Evolutionary conservation across 2,329 filamentous ascomycete genomes (phyloP), one percentile per base, ranked within the genome.

Genomic region (Ceratocystis papillata): DNA sequence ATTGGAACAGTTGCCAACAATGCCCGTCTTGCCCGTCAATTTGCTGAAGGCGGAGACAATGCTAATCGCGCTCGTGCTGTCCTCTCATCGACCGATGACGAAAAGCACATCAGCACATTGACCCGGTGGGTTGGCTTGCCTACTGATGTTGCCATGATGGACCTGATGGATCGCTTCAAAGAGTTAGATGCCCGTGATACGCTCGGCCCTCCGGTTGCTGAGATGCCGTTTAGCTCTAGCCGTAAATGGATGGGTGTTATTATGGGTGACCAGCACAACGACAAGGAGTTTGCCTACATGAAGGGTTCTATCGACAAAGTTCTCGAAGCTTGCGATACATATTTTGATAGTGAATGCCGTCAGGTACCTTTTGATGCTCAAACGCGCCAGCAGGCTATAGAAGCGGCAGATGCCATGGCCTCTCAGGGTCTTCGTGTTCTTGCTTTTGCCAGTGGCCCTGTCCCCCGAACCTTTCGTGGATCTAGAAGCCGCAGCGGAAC

Each of bases 171-270:
- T 76, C 83, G 85, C 28, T 94, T 96, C 73, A 88, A 88, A 68
- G 93, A 96, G 74, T 89, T 96, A 70, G 94, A 99, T 76, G 85
- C 95, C 59, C 87, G 95, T 68, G 88, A 94, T 60, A 87, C 89
- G 8, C 84, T 96, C 65, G 91, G 91, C n/a, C 81, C 83, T 41
- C 88, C 93, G 62, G 83, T 88, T 41, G 85, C 86, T 55, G 94
- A 99, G 75, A 92, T 90, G 0, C 92, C 94, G 0, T 99, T 99
- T 76, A 97, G 93, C 74, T 99, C 94, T 0, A 91, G 96, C 73
- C 84, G 93, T 67, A 99, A 99, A 76, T 99, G 93, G 93, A 99
- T 99, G 95, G 95, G 95, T 44, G 92, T 96, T 33, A 88, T 91
- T 1, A 89, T 96, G 70, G 85, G 85, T 55, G 78, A 80, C 25